Percentiles rank a stretch among this genome's conserved stretches.
Evolutionary conservation across 345 rosid species (phyloP).

Genomic region (Citrus inodora): DNA sequence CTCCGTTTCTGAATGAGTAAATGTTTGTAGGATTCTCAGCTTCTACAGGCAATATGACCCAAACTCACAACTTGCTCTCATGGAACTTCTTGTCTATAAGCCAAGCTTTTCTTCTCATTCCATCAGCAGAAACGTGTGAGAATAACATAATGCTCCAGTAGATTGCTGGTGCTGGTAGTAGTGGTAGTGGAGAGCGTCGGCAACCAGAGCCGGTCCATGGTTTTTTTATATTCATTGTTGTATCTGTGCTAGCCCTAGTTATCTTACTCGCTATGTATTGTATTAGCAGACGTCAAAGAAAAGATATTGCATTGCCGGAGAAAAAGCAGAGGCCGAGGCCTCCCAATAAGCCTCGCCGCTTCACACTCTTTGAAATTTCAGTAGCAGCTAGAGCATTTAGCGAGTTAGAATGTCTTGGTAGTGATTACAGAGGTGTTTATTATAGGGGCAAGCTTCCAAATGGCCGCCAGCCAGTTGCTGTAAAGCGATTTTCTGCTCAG

Average conservation of each 20-base stretch:
- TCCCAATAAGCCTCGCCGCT: conserved; percentile 46
- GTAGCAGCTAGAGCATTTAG: conserved; percentile 36
- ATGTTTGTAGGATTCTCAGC: conserved; percentile 60
- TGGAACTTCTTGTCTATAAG: conserved; percentile 48
- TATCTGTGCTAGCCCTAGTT: conserved; percentile 28
- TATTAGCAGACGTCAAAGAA: conserved; percentile 17
- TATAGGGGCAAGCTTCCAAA: conserved; percentile 43
- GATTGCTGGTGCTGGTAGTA: no score
- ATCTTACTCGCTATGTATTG: conserved; percentile 31
- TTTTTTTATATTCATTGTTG: conserved; percentile 37
- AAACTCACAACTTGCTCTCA: conserved; percentile 37
- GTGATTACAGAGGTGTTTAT: conserved; percentile 35
- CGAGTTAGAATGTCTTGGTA: conserved; percentile 38
- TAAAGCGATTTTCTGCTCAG: conserved; percentile 34
- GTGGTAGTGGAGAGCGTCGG: background rate
- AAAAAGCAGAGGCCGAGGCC: conserved; percentile 38
- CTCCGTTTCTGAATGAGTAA: conserved; percentile 46
- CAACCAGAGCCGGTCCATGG: conserved; percentile 24
- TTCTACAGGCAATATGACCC: conserved; percentile 45
- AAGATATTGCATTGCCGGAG: conserved; percentile 13
- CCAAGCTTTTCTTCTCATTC: conserved; percentile 43
- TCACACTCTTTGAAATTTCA: conserved; percentile 36
- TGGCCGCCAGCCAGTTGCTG: conserved; percentile 34
- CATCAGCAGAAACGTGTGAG: conserved; percentile 39
- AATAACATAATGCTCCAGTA: conserved; percentile 18